phyloP scores from a whole-genome alignment of 2,329 filamentous ascomycete species.

The Tricladium varicosporioides region DNA sequence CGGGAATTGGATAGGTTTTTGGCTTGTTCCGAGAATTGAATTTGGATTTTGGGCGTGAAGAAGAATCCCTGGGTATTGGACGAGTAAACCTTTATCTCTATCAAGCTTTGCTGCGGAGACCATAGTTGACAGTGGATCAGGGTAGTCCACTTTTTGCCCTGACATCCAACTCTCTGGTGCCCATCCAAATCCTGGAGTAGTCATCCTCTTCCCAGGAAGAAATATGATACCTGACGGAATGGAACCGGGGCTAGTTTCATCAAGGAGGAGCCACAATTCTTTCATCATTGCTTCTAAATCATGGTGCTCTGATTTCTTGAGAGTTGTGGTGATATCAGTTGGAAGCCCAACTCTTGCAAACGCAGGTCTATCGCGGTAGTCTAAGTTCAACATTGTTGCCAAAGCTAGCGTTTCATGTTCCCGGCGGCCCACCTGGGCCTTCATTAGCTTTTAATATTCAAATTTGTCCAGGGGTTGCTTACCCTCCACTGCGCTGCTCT shows the following conservation, averaged over 20 bases:
- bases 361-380: neutral
- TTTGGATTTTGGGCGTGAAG: conserved; percentile 2
- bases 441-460: neutral
- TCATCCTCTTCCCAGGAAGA: conserved; percentile 2
- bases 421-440: neutral
- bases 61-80: conserved; percentile 9
- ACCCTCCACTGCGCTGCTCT: conserved; percentile 6
- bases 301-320: neutral
- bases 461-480: neutral
- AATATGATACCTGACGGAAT: conserved; percentile 9
- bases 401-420: conserved; percentile 7
- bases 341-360: neutral
- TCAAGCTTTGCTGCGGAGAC: neutral
- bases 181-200: conserved; percentile 1
- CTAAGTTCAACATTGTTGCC: conserved; percentile 5
- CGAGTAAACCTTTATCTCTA: neutral
- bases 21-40: neutral
- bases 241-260: conserved; percentile 1
- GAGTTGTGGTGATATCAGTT: neutral
- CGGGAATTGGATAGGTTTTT: conserved; percentile 1
- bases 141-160: conserved; percentile 4
- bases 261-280: conserved; percentile 4
- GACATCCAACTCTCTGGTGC: conserved; percentile 3
- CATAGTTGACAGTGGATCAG: conserved; percentile 4
- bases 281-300: conserved; percentile 5